phyloP scores from a whole-genome alignment of 1,284 basidiomycete genomes.

The Fomitopsis betulina region DNA sequence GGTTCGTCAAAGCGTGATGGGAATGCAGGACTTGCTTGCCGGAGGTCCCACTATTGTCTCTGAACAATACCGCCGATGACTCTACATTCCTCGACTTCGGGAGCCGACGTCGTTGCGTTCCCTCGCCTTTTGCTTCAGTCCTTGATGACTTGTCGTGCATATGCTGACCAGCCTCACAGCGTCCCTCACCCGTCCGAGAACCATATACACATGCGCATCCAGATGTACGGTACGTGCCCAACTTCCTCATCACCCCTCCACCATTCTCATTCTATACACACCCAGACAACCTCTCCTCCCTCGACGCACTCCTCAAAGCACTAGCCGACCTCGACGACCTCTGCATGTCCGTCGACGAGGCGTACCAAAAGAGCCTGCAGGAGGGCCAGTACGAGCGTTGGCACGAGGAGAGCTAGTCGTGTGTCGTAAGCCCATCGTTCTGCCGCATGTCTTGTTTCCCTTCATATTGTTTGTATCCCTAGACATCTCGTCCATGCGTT shows the following conservation, averaged over 20 bases:
- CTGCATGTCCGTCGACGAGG: conserved; percentile 62
- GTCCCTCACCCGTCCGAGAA: conserved; percentile 96
- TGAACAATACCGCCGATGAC: not conserved
- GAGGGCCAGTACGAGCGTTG: conserved; percentile 55
- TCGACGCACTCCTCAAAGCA: conserved; percentile 73
- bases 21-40: not conserved
- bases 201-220: conserved; percentile 92
- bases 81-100: too few species aligned
- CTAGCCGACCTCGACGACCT: conserved; percentile 74
- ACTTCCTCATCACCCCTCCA: not conserved
- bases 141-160: not conserved
- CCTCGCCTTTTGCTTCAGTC: not conserved
- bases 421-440: too few species aligned
- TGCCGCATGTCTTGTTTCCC: not conserved
- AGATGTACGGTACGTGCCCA: conserved; percentile 89
- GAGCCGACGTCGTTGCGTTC: not conserved
- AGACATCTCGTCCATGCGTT: conserved; percentile 5
- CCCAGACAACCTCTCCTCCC: conserved; percentile 73
- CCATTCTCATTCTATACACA: not conserved
- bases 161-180: conserved; percentile 34
- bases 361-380: conserved; percentile 57
- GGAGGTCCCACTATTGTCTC: not conserved
- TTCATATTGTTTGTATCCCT: conserved; percentile 16
- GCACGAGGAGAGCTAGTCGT: conserved; percentile 56
- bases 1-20: not conserved